Evolutionary conservation across 139 green algal genomes (phyloP), one percentile per base, ranked within the genome.

Genomic region (Trebouxia sp.): DNA sequence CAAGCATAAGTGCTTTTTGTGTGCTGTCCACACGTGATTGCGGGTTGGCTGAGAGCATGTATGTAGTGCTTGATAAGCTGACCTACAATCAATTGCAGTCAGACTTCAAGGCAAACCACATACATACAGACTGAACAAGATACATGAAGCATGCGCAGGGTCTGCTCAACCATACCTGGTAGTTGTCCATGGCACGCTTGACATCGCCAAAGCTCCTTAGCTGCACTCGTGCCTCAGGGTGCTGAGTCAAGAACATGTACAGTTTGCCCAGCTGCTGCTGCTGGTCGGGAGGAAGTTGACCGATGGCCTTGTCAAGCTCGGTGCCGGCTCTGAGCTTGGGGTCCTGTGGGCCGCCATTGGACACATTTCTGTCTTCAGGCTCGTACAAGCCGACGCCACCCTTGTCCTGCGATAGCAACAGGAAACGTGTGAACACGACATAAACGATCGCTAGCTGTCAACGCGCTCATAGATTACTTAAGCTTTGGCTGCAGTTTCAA

Each of bases 351-450:
- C 28, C 28, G 56, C 38, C 15, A 30, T 10, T 69, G 58, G 62
- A 72, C 14, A 3, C 12, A 10, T 8, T 7, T 32, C 43, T 72
- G 4, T 12, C 6, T 6, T 72, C 62, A 42, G 35, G 62, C 62
- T 72, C 62, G 15, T 30, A 43, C 62, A 72, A 43, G 32, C 62
- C 62, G 3, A 42, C 62, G 32, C 20, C 20, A 35, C 62, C 32
- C 58, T 70, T 70, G 30, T 70, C 62, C 62, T 72, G 62, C 4
- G n/a, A n/a, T n/a, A n/a, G n/a, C n/a, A n/a, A n/a, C n/a, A n/a
- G n/a, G n/a, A n/a, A n/a, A n/a, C n/a, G n/a, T n/a, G n/a, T n/a
- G n/a, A n/a, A n/a, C n/a, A n/a, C n/a, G n/a, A n/a, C n/a, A n/a
- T n/a, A n/a, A n/a, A n/a, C n/a, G n/a, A n/a, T n/a, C n/a, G n/a